Base-by-base conservation (phyloP, 352 stramenopile species). In the Ophiocytium majus region DNA sequence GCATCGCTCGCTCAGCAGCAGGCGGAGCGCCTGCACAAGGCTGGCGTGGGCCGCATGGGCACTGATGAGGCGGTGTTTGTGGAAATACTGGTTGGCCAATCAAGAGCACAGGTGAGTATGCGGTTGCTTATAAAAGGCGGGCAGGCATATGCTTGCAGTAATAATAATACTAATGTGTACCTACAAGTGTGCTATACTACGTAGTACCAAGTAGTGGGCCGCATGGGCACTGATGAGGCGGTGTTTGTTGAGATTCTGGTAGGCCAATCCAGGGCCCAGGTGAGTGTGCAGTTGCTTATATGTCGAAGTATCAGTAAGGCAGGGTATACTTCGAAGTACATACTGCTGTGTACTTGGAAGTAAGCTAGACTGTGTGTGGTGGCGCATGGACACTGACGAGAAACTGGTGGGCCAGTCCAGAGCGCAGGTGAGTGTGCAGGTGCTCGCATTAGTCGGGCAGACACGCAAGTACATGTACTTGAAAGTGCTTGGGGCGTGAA, bases 171-270 rank as follows among this genome's bases (percentile, higher is more conserved):
- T n/a, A n/a, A n/a, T n/a, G n/a, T n/a, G n/a, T n/a, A n/a, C n/a
- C n/a, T n/a, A n/a, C n/a, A n/a, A 57, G 43, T 57, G 43, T 57
- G 14, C 43, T 57, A 14, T 57, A 57, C 43, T 57, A 14, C 14
- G 14, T 14, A 14, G 43, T 57, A 57, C 43, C 14, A 14, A 57
- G 14, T 14, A 14, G 14, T 57, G 14, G 5, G 5, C 5, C 14
- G 43, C 43, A 9, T 88, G 19, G 85, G 85, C 35, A 86, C 85
- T 31, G 85, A 88, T 66, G 78, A 88, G 32, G 84, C 80, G 75
- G 63, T 82, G 19, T 88, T 85, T 43, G 63, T 88, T 50, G 84
- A 88, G 28, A 88, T 88, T 49, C 71, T 88, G 32, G 81, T 57
- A 0, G n/a, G 32, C 0, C 64, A 88, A 32, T 82, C 63, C 33